Percentiles rank a stretch among this genome's conserved stretches.
Conservation (phyloP, 345 rosid genomes). For the Eucalyptus polybractea region DNA sequence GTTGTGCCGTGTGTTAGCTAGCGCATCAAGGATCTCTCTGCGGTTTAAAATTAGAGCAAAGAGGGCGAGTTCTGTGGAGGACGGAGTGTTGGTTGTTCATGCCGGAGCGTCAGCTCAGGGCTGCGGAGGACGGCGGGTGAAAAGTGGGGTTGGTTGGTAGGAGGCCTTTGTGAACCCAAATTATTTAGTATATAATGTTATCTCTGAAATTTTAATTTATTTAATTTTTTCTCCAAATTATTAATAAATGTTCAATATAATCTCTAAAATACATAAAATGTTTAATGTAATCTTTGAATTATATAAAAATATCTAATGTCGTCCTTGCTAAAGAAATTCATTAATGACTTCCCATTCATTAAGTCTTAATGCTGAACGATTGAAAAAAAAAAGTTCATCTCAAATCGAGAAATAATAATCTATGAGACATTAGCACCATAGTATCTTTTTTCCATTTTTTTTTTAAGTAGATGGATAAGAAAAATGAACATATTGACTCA, state of each 20-base stretch:
- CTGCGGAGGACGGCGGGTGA: not conserved
- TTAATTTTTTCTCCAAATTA: not conserved
- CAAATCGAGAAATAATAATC: not conserved
- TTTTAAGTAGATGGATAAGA: not conserved
- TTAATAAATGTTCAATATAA: not conserved
- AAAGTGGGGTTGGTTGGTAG: not conserved
- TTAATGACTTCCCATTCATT: not conserved
- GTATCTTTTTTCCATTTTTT: not conserved
- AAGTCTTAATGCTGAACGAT: not conserved
- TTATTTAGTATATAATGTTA: not conserved
- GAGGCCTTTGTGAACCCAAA: not conserved
- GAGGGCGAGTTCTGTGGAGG: not conserved
- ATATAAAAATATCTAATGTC: not conserved
- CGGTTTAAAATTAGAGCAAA: not conserved
- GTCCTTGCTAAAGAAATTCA: not conserved
- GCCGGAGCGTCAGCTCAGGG: not conserved
- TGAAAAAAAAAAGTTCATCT: not conserved
- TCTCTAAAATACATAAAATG: not conserved
- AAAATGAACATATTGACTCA: not conserved
- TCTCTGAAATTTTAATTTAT: not conserved
- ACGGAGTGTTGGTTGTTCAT: not conserved
- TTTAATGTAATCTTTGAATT: accelerated
- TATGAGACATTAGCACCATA: not conserved
- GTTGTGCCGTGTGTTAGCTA: not conserved
- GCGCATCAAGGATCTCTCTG: not conserved